These are phyloP conservation scores for Aspergillus arachidicola DNA, from an alignment of 2,329 filamentous ascomycete genomes.

Conservation along the genomic window DNA sequence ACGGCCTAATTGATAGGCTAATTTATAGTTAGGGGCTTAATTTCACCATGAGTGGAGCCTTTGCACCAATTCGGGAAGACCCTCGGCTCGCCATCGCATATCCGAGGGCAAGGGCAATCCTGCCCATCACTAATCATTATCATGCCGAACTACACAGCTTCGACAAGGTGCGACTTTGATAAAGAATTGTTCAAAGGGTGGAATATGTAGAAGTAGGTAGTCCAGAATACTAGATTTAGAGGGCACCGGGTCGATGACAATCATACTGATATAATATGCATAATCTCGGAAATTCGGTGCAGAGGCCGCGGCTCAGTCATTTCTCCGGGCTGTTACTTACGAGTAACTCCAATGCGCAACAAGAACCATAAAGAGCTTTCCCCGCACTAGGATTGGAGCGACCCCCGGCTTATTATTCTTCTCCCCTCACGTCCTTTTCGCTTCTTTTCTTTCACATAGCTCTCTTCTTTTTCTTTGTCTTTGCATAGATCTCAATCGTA, in stretches of 20 bases:
- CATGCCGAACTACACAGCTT: background rate
- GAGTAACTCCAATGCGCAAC: background rate
- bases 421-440: background rate
- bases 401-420: background rate
- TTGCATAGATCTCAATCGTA: background rate
- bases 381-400: conserved; percentile 11
- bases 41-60: background rate
- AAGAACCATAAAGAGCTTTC: conserved; percentile 9
- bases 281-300: background rate
- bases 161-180: background rate
- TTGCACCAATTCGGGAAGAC: background rate
- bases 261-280: too few relatives aligned
- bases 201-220: background rate
- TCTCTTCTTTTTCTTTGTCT: background rate
- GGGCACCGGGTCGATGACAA: background rate
- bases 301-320: background rate
- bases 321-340: background rate
- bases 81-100: background rate
- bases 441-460: background rate
- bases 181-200: background rate
- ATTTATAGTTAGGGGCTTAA: background rate
- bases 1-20: too few relatives aligned
- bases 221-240: background rate
- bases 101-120: background rate
- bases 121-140: background rate